Conservation (phyloP, 2,329 filamentous ascomycete genomes). For the Nigrospora osmanthi region DNA sequence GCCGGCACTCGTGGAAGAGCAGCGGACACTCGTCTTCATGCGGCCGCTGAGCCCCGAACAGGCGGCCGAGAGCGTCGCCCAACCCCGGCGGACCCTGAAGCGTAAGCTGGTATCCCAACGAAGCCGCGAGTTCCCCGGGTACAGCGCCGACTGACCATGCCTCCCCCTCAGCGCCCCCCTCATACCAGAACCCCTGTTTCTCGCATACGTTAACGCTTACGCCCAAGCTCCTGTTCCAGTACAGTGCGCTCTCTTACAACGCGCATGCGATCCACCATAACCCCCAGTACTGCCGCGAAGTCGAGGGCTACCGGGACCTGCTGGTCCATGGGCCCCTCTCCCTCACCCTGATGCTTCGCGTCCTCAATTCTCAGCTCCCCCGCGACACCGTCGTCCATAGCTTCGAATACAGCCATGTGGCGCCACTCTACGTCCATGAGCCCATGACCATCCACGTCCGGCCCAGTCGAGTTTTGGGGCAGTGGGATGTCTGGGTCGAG, state of each 20-base stretch:
- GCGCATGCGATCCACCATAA: slow-evolving; percentile 88
- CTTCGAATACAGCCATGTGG: slow-evolving; percentile 74
- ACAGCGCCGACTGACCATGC: no score
- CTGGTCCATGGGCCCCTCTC: slow-evolving; percentile 85
- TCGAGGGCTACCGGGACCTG: slow-evolving; percentile 68
- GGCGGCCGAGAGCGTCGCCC: slow-evolving; percentile 1
- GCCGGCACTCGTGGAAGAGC: slow-evolving; percentile 35
- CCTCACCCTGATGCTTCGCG: slow-evolving; percentile 66
- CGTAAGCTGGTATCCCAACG: no score
- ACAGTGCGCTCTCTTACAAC: slow-evolving; percentile 87
- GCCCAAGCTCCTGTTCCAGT: slow-evolving; percentile 72
- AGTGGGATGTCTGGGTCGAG: slow-evolving; percentile 61
- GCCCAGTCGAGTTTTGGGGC: slow-evolving; percentile 28
- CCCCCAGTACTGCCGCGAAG: slow-evolving; percentile 54
- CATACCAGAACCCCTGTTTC: slow-evolving; percentile 24
- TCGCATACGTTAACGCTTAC: slow-evolving; percentile 55
- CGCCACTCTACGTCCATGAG: slow-evolving; percentile 72
- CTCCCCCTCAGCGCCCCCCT: slow-evolving; percentile 13
- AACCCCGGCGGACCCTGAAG: not conserved
- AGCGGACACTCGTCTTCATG: slow-evolving; percentile 46
- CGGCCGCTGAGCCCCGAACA: slow-evolving; percentile 7
- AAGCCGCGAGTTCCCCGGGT: no score
- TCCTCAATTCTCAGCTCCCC: slow-evolving; percentile 40
- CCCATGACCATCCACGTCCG: slow-evolving; percentile 62
- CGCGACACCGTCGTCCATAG: slow-evolving; percentile 32